phyloP scores from a whole-genome alignment of 352 stramenopile species.

The Pythium vanterpoolii region DNA sequence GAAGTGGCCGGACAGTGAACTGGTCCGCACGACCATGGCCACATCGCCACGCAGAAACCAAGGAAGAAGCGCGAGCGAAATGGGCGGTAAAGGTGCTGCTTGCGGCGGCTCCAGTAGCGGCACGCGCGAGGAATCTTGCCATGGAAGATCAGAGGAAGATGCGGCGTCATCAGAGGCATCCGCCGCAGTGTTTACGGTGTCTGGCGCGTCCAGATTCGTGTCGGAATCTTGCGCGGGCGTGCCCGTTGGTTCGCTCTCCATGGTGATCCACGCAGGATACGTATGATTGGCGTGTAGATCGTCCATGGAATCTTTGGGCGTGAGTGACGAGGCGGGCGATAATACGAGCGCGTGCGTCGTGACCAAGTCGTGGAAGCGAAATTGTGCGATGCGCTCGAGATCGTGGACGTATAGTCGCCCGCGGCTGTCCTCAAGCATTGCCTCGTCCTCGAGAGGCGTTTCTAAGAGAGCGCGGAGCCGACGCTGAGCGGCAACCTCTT shows the following conservation, averaged over 20 bases:
- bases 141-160: neutral
- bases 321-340: neutral
- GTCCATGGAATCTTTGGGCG: neutral
- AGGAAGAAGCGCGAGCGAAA: constrained; percentile 15
- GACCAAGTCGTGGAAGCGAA: constrained; percentile 8
- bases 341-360: neutral
- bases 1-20: neutral
- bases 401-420: constrained; percentile 13
- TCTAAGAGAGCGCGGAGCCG: neutral
- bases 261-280: neutral
- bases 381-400: constrained; percentile 12
- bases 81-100: neutral
- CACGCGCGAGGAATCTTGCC: neutral
- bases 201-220: constrained; percentile 1
- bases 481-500: neutral
- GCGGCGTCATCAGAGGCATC: neutral
- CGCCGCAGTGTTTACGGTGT: neutral
- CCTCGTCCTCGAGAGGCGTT: constrained; percentile 6
- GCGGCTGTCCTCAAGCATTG: constrained; percentile 17
- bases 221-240: constrained; percentile 12
- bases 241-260: neutral
- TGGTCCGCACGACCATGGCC: constrained; percentile 25
- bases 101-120: neutral
- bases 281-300: neutral
- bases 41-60: constrained; percentile 35